A percentile compares a stretch with the other conserved stretches of the same genome.
Evolutionary conservation across 108 stramenopile species (phyloP).

Genomic region (Cyclotella cryptica): DNA sequence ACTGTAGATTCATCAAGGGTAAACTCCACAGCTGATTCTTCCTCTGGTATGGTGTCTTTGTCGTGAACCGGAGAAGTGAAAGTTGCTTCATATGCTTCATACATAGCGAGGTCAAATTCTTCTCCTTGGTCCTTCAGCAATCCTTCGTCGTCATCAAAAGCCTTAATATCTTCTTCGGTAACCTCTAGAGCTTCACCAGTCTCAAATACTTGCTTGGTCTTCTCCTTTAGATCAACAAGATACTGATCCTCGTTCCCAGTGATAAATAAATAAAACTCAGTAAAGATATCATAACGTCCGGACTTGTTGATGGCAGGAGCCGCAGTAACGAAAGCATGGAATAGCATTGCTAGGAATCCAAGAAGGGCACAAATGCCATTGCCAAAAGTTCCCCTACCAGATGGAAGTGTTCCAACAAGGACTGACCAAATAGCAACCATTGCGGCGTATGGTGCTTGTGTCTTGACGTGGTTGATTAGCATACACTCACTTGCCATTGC

Average conservation of each 20-base stretch:
- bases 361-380: conserved; percentile 38
- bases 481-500: conserved; percentile 64
- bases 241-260: conserved; percentile 17
- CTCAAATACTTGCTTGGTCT: conserved; percentile 23
- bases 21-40: too few relatives aligned
- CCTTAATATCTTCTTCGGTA: too few relatives aligned
- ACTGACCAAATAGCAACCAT: conserved; percentile 49
- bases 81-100: neutral
- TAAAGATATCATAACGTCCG: conserved; percentile 48
- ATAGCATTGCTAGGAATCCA: conserved; percentile 34
- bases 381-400: conserved; percentile 23
- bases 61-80: too few relatives aligned
- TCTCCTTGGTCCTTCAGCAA: neutral
- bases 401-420: conserved; percentile 55
- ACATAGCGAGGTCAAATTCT: neutral
- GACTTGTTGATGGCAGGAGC: conserved; percentile 42
- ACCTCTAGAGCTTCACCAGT: too few relatives aligned
- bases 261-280: conserved; percentile 36
- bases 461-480: conserved; percentile 66
- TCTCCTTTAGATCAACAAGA: conserved; percentile 20
- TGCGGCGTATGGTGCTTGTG: conserved; percentile 77
- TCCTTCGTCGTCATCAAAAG: neutral
- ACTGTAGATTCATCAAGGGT: too few relatives aligned
- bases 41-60: too few relatives aligned
- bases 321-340: conserved; percentile 29